phyloP scores from a whole-genome alignment of 192 early-diverging fungal species.

The Umbelopsis vinacea region DNA sequence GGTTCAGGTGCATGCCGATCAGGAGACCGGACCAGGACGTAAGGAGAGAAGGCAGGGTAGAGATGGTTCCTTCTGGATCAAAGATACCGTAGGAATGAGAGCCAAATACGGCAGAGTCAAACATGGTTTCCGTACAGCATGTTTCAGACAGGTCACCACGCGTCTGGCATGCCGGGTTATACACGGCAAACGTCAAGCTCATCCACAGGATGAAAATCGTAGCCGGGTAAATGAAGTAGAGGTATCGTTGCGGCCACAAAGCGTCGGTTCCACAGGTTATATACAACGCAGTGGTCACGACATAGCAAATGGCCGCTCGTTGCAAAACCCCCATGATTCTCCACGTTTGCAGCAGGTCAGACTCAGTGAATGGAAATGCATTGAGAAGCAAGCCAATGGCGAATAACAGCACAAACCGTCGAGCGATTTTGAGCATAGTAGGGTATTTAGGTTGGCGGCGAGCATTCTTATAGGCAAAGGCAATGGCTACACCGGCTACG shows the following conservation, averaged over 20 bases:
- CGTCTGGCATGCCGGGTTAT: constrained; percentile 30
- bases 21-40: constrained; percentile 53
- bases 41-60: constrained; percentile 48
- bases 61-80: constrained; percentile 55
- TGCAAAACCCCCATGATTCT: constrained; percentile 52
- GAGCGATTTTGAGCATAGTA: constrained; percentile 32
- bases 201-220: constrained; percentile 33
- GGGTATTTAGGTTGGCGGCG: not conserved
- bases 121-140: constrained; percentile 19
- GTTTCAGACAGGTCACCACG: constrained; percentile 5
- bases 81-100: constrained; percentile 26
- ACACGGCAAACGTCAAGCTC: constrained; percentile 17
- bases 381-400: constrained; percentile 42
- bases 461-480: constrained; percentile 19
- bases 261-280: not conserved
- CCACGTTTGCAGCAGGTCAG: not conserved
- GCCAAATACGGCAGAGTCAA: not conserved
- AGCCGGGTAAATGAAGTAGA: not conserved
- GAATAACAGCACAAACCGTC: constrained; percentile 37
- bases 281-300: constrained; percentile 25
- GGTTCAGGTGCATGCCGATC: constrained; percentile 31
- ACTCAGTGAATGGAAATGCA: constrained; percentile 24
- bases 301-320: constrained; percentile 49
- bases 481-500: constrained; percentile 50
- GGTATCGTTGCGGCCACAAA: not conserved